These are phyloP conservation scores for Hansenula lynferdii DNA, from an alignment of 1,139 yeast genomes.

Conservation along the genomic window DNA sequence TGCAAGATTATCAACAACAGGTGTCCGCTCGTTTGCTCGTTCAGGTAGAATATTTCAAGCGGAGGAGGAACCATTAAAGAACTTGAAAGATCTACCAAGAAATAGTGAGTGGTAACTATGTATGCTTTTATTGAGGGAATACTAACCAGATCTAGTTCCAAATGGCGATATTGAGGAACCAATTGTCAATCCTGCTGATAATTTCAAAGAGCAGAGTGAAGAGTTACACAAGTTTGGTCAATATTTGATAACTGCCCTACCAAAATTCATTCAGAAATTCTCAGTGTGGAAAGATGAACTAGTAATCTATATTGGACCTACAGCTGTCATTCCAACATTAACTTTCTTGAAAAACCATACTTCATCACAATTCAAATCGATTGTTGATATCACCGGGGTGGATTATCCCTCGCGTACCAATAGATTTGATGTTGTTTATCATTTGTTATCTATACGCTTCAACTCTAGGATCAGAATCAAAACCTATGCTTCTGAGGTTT, in stretches of 20 bases:
- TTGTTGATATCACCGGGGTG: conserved; percentile 81
- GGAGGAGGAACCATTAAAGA: background rate
- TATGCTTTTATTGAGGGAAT: background rate
- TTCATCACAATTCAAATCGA: conserved; percentile 72
- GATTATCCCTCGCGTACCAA: conserved; percentile 83
- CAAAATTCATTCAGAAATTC: conserved; percentile 79
- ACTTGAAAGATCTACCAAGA: background rate
- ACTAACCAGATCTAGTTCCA: conserved; percentile 6
- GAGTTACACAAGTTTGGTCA: conserved; percentile 82
- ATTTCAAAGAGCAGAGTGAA: conserved; percentile 62
- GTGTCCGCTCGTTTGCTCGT: conserved; percentile 1
- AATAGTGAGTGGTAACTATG: background rate
- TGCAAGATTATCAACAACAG: background rate
- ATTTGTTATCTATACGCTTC: conserved; percentile 74
- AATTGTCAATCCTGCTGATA: conserved; percentile 74
- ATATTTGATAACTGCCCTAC: conserved; percentile 73
- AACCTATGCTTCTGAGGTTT: conserved; percentile 81
- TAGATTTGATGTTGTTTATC: conserved; percentile 85
- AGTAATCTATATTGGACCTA: conserved; percentile 71
- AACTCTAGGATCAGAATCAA: conserved; percentile 87
- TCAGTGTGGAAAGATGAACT: conserved; percentile 91
- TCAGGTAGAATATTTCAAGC: background rate
- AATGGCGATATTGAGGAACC: conserved; percentile 45
- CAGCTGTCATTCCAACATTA: conserved; percentile 66
- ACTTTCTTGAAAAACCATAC: conserved; percentile 74